Evolutionary conservation across 129 eudicot species (phyloP), one percentile per base, ranked within the genome.

Genomic region (Mikania micrantha): DNA sequence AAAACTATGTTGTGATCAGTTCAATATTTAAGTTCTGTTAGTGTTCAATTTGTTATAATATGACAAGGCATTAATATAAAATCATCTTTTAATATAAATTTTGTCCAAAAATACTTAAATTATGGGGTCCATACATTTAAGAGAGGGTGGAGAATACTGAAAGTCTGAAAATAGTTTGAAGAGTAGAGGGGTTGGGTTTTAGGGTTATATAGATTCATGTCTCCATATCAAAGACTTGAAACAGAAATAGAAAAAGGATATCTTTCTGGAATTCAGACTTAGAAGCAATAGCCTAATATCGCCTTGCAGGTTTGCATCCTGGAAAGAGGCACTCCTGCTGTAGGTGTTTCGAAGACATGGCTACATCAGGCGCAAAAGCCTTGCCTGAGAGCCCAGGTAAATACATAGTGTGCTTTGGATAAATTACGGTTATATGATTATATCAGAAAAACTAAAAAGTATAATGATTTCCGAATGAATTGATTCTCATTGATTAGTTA

Each of bases 361-460:
- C 34, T 22, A 10, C 32, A 31, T 52, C 17, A 21, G 2, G 24
- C 1, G n/a, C 8, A 22, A 17, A 24, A 19, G 8, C 62, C 4
- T 12, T 3, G 21, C 36, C 38, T 56, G 12, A 27, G 1, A 53
- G 16, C 16, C 32, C 24, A 53, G 60, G 27, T 7, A 9, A 2
- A 5, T 1, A 36, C 20, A 8, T 5, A 56, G 19, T 27, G 36
- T 4, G 35, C 20, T 25, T 56, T 22, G 13, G 62, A 27, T 56
- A 56, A 56, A n/a, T 52, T n/a, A n/a, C n/a, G n/a, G n/a, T n/a
- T n/a, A n/a, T n/a, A 52, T 52, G 31, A 36, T 56, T 25, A 27
- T 54, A 39, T 54, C 53, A 69, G 40, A 39, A 69, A 45, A 66
- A 58, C n/a, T n/a, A n/a, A n/a, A n/a, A n/a, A n/a, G n/a, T n/a